Base-by-base conservation (phyloP, 371 early-diverging fungal species). In the Actinomucor elegans region DNA sequence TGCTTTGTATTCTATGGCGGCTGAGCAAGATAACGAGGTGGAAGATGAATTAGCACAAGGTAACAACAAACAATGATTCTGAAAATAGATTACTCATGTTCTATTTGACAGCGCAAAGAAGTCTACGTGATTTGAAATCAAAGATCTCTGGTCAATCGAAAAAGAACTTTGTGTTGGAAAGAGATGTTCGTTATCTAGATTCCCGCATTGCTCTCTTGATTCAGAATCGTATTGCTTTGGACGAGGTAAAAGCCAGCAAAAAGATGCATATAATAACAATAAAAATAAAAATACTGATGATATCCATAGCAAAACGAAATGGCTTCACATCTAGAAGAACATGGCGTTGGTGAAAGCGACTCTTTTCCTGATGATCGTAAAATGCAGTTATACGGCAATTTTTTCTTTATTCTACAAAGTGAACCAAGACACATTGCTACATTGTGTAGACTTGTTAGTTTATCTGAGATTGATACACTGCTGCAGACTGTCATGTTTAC, bases 401-500 rank as follows among this genome's bases (percentile, higher is more conserved):
- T 97, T 11, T 94, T 97, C 62, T 95, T 88, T 65, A 75, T 96
- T 9, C 81, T 97, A 42, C 96, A 96, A 65, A 85, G 91, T 14
- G 95, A 96, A 62, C 96, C 97, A 23, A 84, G 91, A n/a, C 91
- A 95, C 60, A 88, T 96, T 49, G 95, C 94, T n/a, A 84, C 80
- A 18, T 74, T 97, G 28, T 84, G 91, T 35, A 85, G 94, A 12
- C 64, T 91, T 1, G 93, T 95, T 92, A 89, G 84, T 29, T 72
- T 94, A 23, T 71, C 89, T 32, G 94, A 97, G 67, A 94, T 97
- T 37, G 96, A 97, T 62, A 90, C 93, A 0, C 75, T 96, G 48
- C 67, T 97, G 37, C 95, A 96, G 65, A 94, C 93, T 0, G 94
- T 96, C 61, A 96, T 96, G 95, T 95, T 95, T 62, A 94, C 96